Conservation (phyloP, 306 rosid genomes). For the Chamaecrista fasciculata region DNA sequence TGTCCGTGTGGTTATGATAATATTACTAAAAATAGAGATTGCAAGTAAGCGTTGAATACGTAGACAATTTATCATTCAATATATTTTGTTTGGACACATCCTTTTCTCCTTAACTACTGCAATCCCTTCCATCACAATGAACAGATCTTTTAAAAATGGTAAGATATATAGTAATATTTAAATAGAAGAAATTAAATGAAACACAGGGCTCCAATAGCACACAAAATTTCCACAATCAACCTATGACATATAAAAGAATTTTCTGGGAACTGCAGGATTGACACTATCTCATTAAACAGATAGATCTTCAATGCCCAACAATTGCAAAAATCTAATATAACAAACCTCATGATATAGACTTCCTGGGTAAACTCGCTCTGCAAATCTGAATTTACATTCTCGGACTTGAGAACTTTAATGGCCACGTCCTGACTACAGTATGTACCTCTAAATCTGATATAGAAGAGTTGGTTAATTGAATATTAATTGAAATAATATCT, state of each 20-base stretch:
- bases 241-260: neutral
- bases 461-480: conserved; percentile 25
- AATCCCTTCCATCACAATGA: conserved; percentile 2
- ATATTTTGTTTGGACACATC: neutral
- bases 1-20: neutral
- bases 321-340: conserved; percentile 10
- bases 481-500: conserved; percentile 6
- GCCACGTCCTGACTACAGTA: conserved; percentile 96
- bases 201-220: neutral
- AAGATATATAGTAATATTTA: neutral
- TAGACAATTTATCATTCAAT: neutral
- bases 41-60: neutral
- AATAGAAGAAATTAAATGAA: neutral
- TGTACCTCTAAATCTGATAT: conserved; percentile 79
- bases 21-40: neutral
- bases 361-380: conserved; percentile 92
- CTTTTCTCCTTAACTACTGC: neutral
- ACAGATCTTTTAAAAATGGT: neutral
- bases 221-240: conserved; percentile 1
- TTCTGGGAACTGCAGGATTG: neutral
- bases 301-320: conserved; percentile 13
- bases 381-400: conserved; percentile 74
- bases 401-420: conserved; percentile 91
- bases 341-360: conserved; percentile 92
- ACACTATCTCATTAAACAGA: conserved; percentile 16